phyloP scores from a whole-genome alignment of 495 filamentous ascomycete species.

The Annulohypoxylon nitens region DNA sequence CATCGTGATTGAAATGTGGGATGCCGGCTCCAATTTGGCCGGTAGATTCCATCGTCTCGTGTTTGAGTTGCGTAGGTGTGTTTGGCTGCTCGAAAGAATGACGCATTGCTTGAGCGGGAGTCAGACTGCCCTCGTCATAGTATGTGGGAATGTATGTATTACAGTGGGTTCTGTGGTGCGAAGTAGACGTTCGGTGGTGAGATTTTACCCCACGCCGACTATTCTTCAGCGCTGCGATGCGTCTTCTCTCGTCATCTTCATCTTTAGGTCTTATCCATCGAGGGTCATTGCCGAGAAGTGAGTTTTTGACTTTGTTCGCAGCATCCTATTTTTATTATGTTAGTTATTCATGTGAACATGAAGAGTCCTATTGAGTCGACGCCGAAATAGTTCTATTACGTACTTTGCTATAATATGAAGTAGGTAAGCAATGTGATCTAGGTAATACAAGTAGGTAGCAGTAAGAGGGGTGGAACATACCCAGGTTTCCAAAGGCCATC shows the following conservation, averaged over 20 bases:
- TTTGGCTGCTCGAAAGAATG: slow-evolving; percentile 38
- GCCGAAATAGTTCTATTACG: slow-evolving; percentile 1
- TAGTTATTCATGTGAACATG: slow-evolving; percentile 1
- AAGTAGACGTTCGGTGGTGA: slow-evolving; percentile 24
- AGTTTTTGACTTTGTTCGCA: slow-evolving; percentile 63
- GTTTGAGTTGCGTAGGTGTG: neutral
- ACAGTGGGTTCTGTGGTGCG: neutral
- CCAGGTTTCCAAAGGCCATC: slow-evolving; percentile 59
- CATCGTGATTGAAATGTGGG: neutral
- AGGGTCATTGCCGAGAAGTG: slow-evolving; percentile 62
- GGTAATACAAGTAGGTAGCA: neutral
- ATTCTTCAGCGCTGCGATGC: slow-evolving; percentile 52
- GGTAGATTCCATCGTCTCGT: neutral
- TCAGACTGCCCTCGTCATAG: slow-evolving; percentile 33
- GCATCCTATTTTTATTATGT: slow-evolving; percentile 49
- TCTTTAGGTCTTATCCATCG: slow-evolving; percentile 62
- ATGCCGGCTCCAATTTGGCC: slow-evolving; percentile 4
- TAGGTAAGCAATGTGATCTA: slow-evolving; percentile 33
- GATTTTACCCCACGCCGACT: slow-evolving; percentile 35
- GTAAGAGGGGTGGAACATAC: slow-evolving; percentile 42
- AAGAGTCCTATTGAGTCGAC: neutral
- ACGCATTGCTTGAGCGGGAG: slow-evolving; percentile 40
- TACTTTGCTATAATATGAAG: slow-evolving; percentile 49
- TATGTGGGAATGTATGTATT: neutral
- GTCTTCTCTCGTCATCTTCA: slow-evolving; percentile 57